A percentile compares a stretch with the other conserved stretches of the same genome.
Evolutionary conservation across 495 filamentous ascomycete genomes (phyloP).

Genomic region (Trichoderma gamsii): DNA sequence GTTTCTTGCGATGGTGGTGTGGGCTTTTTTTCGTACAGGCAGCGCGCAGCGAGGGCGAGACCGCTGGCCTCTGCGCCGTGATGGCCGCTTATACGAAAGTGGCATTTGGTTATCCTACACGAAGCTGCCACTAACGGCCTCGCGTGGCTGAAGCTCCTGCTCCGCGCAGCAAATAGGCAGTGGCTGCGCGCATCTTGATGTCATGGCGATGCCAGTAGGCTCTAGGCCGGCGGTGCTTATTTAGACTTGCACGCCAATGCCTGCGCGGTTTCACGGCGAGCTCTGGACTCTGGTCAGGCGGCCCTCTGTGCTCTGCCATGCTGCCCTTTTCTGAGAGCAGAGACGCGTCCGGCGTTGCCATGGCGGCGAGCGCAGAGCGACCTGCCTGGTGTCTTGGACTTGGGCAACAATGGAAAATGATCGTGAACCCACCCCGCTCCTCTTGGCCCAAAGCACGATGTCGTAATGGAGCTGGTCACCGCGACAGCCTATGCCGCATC

Average conservation of each 20-base stretch:
- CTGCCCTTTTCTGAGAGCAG: not conserved
- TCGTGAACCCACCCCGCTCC: constrained; percentile 5
- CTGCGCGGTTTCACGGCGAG: not conserved
- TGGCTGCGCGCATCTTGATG: constrained; percentile 5
- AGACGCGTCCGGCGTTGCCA: constrained; percentile 1
- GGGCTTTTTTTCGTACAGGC: not conserved
- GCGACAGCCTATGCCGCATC: constrained; percentile 4
- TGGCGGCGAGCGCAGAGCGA: not conserved
- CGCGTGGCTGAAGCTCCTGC: not conserved
- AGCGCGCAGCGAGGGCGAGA: not conserved
- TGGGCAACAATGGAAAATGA: not conserved
- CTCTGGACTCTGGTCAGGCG: not conserved
- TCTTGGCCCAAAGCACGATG: constrained; percentile 1
- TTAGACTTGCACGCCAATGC: not conserved
- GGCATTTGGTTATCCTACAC: not conserved
- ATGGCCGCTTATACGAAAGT: not conserved
- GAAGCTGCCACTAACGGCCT: not conserved
- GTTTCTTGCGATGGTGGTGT: not conserved
- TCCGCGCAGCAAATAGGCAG: not conserved
- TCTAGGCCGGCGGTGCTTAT: not conserved
- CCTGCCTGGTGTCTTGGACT: not conserved
- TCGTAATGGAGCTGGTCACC: constrained; percentile 9
- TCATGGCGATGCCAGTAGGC: not conserved
- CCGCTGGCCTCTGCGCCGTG: not conserved
- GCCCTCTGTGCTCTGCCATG: not conserved